A percentile compares a stretch with the other conserved stretches of the same genome.
phyloP scores from a whole-genome alignment of 345 rosid species.

The Cardamine resedifolia region DNA sequence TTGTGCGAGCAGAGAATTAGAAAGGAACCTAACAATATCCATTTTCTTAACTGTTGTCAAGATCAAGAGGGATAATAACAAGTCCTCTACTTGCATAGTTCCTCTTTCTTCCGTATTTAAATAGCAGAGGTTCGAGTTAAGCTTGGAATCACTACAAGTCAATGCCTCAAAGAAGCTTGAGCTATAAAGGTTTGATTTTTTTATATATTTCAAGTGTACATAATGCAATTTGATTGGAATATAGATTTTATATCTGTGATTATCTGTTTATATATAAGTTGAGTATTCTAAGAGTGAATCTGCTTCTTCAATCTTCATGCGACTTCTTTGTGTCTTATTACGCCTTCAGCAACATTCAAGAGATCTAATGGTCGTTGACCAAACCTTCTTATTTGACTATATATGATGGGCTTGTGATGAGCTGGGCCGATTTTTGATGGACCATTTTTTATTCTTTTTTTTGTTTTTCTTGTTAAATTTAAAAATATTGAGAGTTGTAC shows the following conservation, averaged over 20 bases:
- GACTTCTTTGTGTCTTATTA: not conserved
- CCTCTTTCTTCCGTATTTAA: slow-evolving; percentile 1
- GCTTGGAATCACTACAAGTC: not conserved
- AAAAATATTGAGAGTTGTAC: not conserved
- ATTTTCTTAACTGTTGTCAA: not conserved
- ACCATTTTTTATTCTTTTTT: not conserved
- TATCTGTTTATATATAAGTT: not conserved
- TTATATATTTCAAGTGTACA: not conserved
- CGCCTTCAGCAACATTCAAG: not conserved
- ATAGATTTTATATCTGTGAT: not conserved
- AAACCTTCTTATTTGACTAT: not conserved
- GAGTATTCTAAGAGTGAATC: not conserved
- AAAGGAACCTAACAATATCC: not conserved
- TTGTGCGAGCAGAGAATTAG: not conserved
- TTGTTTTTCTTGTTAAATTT: not conserved
- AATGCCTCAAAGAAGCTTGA: not conserved
- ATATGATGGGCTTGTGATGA: not conserved
- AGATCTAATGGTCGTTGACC: not conserved
- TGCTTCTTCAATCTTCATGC: not conserved
- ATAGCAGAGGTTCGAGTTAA: not conserved
- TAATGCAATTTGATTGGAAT: not conserved
- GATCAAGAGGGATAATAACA: slow-evolving; percentile 6
- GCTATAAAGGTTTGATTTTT: not conserved
- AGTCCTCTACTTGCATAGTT: not conserved
- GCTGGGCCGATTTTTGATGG: not conserved